A percentile compares a stretch with the other conserved stretches of the same genome.
These are phyloP conservation scores for Mycena albidolilacea DNA, from an alignment of 768 basidiomycete genomes.

Conservation along the genomic window DNA sequence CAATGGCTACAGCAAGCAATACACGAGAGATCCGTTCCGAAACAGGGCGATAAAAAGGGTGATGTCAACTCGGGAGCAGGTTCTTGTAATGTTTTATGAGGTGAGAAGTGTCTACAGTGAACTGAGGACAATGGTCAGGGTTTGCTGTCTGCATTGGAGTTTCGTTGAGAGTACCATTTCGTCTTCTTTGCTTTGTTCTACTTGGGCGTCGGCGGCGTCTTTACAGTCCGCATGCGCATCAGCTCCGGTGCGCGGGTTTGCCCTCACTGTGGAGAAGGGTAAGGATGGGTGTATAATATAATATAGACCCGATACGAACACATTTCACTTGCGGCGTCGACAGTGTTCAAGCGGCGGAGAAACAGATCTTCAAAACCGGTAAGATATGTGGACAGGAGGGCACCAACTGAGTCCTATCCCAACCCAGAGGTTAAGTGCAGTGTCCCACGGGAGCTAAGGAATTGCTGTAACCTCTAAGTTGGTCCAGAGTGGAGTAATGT, in stretches of 20 bases:
- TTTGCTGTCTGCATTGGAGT: background rate
- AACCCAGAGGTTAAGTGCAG: background rate
- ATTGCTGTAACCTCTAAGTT: constrained; percentile 24
- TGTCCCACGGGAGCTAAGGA: background rate
- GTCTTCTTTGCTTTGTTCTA: constrained; percentile 53
- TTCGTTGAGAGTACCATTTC: constrained; percentile 48
- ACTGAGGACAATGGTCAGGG: constrained; percentile 19
- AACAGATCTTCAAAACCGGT: constrained; percentile 52
- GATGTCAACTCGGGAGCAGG: constrained; percentile 35
- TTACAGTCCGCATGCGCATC: constrained; percentile 48
- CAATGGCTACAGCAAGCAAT: constrained; percentile 20
- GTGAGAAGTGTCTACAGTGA: constrained; percentile 42
- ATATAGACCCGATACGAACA: constrained; percentile 45
- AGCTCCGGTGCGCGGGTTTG: constrained; percentile 45
- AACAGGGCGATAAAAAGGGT: background rate
- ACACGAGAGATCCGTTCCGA: background rate
- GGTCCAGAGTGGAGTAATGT: constrained; percentile 36
- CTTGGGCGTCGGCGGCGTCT: constrained; percentile 51
- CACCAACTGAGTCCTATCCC: constrained; percentile 42
- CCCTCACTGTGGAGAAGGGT: constrained; percentile 44
- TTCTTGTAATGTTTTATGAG: constrained; percentile 45
- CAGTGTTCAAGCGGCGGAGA: constrained; percentile 48
- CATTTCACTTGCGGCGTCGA: constrained; percentile 56
- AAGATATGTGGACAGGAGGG: constrained; percentile 47
- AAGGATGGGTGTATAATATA: background rate